Conservation (phyloP, 495 filamentous ascomycete genomes). For the Annulohypoxylon stygium region DNA sequence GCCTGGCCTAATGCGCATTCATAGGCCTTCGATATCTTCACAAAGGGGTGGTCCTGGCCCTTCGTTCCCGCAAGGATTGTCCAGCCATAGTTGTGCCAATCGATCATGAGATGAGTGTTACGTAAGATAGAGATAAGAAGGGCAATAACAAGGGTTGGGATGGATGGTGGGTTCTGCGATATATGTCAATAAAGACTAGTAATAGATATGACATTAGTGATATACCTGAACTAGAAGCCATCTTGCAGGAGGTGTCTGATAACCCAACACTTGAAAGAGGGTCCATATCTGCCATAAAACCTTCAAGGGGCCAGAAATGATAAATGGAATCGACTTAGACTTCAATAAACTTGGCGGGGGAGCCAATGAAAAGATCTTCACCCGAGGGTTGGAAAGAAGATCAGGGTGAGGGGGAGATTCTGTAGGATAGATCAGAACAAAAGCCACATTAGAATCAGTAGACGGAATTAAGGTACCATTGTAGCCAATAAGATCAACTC, state of each 20-base stretch:
- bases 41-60: conserved; percentile 81
- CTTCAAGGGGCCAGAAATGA: conserved; percentile 85
- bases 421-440: conserved; percentile 42
- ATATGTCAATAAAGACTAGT: conserved; percentile 8
- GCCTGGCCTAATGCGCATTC: conserved; percentile 75
- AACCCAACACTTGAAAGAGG: conserved; percentile 78
- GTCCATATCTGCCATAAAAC: conserved; percentile 82
- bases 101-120: conserved; percentile 85
- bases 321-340: conserved; percentile 79
- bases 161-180: conserved; percentile 90
- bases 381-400: conserved; percentile 70
- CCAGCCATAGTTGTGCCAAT: conserved; percentile 99
- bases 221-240: conserved; percentile 85
- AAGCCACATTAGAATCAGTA: conserved; percentile 1
- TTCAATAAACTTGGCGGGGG: conserved; percentile 71
- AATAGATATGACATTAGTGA: neutral
- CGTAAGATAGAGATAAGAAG: conserved; percentile 79
- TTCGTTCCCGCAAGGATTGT: conserved; percentile 81
- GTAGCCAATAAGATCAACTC: conserved; percentile 91
- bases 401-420: conserved; percentile 76
- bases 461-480: conserved; percentile 65
- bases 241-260: conserved; percentile 75
- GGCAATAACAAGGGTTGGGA: conserved; percentile 86
- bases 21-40: conserved; percentile 79
- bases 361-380: conserved; percentile 75